Evolutionary conservation across 495 filamentous ascomycete species (phyloP), one percentile per base, ranked within the genome.

Genomic region (Umbilicaria muhlenbergii): DNA sequence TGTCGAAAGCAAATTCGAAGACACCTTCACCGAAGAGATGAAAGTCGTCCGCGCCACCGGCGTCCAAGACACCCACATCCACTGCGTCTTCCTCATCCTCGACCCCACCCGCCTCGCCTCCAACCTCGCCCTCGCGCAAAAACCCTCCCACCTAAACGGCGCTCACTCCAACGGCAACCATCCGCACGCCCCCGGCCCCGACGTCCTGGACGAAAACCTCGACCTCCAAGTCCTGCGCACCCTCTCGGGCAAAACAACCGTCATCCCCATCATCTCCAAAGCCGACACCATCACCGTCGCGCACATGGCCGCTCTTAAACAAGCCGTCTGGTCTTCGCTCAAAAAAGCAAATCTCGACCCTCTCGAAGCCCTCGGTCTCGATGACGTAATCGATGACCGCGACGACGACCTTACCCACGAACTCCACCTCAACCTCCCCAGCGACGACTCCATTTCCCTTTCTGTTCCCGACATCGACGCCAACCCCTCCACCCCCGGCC

Each of bases 1-100:
- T 68, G 66, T 98, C 42, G 91, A 98, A 65, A 88, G 81, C 61
- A 98, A 96, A 59, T 98, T 98, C 49, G 88, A 96, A 59, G 92
- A 98, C 56, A 96, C 91, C 0, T 88, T 96, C 58, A 80, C 77
- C 32, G 91, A 98, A 64, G 91, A 98, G 70, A 94, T 92, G 73
- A 95, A 94, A 68, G 88, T 98, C 32, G 67, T 94, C 39, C 81
- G 91, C 50, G 84, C 88, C 41, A 87, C 91, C 15, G 91, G 88
- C 47, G 82, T 83, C 53, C 83, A 83, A 51, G 91, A 98, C 68
- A 94, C 89, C 36, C 91, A 98, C 60, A 91, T 98, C 51, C 91
- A 98, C 58, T 92, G 86, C 44, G 91, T 87, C 44, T 94, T 98
- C 60, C 68, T 94, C 42, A 68, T 98, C 36, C 76, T 98, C 40